Conservation (phyloP, 2,329 filamentous ascomycete genomes). For the Herpotrichia juniperi region DNA sequence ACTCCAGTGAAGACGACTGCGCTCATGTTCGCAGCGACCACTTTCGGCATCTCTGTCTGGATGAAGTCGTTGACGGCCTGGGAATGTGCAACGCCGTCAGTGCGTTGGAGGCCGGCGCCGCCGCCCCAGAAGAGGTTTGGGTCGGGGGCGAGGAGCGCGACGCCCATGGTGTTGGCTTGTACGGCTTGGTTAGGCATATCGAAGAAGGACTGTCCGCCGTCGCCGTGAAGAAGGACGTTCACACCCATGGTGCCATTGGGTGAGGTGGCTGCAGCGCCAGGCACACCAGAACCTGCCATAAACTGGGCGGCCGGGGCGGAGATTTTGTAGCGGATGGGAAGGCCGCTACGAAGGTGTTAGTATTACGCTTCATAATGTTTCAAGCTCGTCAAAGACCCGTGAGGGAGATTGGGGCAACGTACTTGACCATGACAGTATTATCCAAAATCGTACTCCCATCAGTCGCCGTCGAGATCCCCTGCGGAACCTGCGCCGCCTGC, state of each 20-base stretch:
- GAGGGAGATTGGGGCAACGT: conserved; percentile 20
- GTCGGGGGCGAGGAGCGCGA: conserved; percentile 61
- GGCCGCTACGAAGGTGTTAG: conserved; percentile 47
- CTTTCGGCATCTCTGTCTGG: conserved; percentile 55
- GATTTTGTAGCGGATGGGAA: conserved; percentile 63
- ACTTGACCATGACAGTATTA: conserved; percentile 62
- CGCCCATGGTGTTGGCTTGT: conserved; percentile 58
- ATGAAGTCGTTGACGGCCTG: conserved; percentile 62
- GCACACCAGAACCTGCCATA: conserved; percentile 55
- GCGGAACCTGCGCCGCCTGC: conserved; percentile 40
- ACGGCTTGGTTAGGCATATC: conserved; percentile 63
- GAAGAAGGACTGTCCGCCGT: conserved; percentile 65
- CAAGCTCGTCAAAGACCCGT: too few species aligned
- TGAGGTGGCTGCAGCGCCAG: conserved; percentile 50
- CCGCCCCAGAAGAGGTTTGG: conserved; percentile 64
- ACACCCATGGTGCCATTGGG: conserved; percentile 48
- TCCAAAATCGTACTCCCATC: conserved; percentile 64
- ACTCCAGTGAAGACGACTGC: conserved; percentile 66
- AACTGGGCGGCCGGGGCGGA: conserved; percentile 62
- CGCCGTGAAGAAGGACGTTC: conserved; percentile 65
- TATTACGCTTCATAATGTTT: too few species aligned
- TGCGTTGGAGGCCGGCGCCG: conserved; percentile 57
- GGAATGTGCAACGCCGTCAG: conserved; percentile 62
- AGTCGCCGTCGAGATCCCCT: conserved; percentile 50
- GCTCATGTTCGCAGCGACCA: conserved; percentile 59